phyloP scores from a whole-genome alignment of 2,329 filamentous ascomycete genomes.

The Scedosporium minutisporum region DNA sequence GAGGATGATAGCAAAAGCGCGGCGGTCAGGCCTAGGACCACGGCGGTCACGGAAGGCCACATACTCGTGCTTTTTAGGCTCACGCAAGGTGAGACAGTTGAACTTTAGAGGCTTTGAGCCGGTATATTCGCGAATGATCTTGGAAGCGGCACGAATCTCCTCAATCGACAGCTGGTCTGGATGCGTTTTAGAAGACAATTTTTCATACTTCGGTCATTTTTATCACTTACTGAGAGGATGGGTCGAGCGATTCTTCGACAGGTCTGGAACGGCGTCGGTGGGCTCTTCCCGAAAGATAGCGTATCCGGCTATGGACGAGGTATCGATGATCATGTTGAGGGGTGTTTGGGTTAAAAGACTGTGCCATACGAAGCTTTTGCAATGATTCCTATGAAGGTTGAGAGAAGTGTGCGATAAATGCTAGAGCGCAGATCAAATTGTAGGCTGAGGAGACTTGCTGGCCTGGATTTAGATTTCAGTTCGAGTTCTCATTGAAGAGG shows the following conservation, averaged over 20 bases:
- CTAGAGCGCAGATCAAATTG: no score
- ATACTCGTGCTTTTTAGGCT: no score
- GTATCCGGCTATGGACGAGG: slow-evolving; percentile 33
- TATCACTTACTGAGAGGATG: slow-evolving; percentile 27
- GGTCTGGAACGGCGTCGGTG: slow-evolving; percentile 25
- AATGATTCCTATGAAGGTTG: no score
- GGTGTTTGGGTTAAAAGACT: slow-evolving; percentile 16
- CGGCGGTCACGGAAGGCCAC: no score
- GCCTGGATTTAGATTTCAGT: no score
- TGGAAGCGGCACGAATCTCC: slow-evolving; percentile 41
- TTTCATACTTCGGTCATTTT: not conserved
- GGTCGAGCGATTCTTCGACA: slow-evolving; percentile 19
- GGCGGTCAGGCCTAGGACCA: slow-evolving; percentile 35
- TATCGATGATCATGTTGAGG: slow-evolving; percentile 33
- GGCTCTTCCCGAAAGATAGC: slow-evolving; percentile 33
- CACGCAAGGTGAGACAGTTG: slow-evolving; percentile 53
- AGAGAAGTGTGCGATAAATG: no score
- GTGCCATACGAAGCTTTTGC: slow-evolving; percentile 13
- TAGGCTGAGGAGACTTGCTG: no score
- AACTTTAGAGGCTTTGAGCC: slow-evolving; percentile 25
- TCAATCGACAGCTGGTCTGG: slow-evolving; percentile 43
- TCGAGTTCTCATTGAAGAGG: no score
- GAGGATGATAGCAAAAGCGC: slow-evolving; percentile 39
- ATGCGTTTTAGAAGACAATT: not conserved
- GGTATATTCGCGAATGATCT: slow-evolving; percentile 33